Evolutionary conservation across 2,329 filamentous ascomycete species (phyloP), one percentile per base, ranked within the genome.

Genomic region (Colletotrichum camelliae): DNA sequence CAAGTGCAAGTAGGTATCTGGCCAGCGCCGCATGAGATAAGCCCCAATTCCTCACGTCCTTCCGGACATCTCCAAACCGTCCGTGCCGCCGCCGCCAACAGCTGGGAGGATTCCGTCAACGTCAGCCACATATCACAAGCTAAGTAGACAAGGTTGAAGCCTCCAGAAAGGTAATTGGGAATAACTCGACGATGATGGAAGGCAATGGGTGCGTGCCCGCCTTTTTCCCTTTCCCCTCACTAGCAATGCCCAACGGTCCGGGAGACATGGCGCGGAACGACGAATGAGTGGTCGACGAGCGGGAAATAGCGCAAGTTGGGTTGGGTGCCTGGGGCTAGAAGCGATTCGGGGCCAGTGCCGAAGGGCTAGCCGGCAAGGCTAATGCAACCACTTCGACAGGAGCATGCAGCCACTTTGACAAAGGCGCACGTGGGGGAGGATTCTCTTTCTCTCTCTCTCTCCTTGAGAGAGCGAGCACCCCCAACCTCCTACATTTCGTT

Each of bases 61-160:
- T 64, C 64, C 73, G 73, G 73, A 75, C 73, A 75, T 75, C 73
- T 75, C 73, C 73, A 75, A 73, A 73, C 62, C 73, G 73, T 73
- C 73, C 73, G 73, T 75, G 73, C 65, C 15, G 33, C 43, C 15
- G 33, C 43, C 43, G 43, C 43, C 43, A 52, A 52, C 43, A 52
- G 43, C 39, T 67, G 21, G 64, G 55, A 27, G 15, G 27, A 70
- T 39, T 33, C 70, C 64, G 69, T 70, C 68, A 52, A 73, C 58
- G 73, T 69, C 70, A 75, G 73, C 73, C 65, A 75, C 73, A 65
- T 35, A 70, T 74, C 72, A 70, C 58, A 65, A 70, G 58, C 67
- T 39, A 64, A 16, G 16, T n/a, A 43, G 48, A 33, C 31, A 24
- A 48, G 61, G 33, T 58, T 58, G 24, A 27, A 58, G 55, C 24